Percentiles rank a stretch among this genome's conserved stretches.
Conservation (phyloP, 352 stramenopile species). For the Elongisporangium prolatum region DNA sequence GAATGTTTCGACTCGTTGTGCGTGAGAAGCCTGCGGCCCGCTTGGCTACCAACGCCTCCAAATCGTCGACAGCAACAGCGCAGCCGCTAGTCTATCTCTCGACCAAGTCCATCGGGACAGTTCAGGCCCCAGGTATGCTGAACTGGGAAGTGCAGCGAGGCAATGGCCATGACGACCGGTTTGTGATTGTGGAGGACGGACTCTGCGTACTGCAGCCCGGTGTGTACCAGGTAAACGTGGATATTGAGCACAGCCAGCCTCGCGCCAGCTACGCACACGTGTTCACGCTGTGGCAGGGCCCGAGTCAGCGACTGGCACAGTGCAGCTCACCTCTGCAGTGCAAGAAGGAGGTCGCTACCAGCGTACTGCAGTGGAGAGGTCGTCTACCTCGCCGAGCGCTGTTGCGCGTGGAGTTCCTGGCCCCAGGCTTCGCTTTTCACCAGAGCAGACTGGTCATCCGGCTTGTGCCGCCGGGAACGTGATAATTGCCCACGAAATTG, state of each 20-base stretch:
- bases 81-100: conserved; percentile 29
- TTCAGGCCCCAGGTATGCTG: conserved; percentile 26
- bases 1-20: not conserved
- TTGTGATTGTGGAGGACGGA: conserved; percentile 28
- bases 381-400: conserved; percentile 23
- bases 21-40: not conserved
- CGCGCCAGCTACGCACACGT: conserved; percentile 26
- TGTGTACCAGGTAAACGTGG: conserved; percentile 40
- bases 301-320: conserved; percentile 28
- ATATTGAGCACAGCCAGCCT: conserved; percentile 34
- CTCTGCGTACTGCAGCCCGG: conserved; percentile 23
- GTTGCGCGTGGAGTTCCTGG: conserved; percentile 37
- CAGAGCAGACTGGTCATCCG: conserved; percentile 33
- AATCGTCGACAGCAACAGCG: not conserved
- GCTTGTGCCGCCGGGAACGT: conserved; percentile 8
- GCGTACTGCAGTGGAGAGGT: conserved; percentile 27
- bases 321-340: conserved; percentile 29
- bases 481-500: not conserved
- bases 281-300: conserved; percentile 33
- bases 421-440: conserved; percentile 35
- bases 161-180: conserved; percentile 25
- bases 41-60: not conserved
- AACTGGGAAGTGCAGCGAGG: conserved; percentile 33
- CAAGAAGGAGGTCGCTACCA: conserved; percentile 38
- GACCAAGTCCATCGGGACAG: conserved; percentile 26